Evolutionary conservation across 495 filamentous ascomycete species (phyloP).

Genomic region (Pseudomonodictys pantanalensis): DNA sequence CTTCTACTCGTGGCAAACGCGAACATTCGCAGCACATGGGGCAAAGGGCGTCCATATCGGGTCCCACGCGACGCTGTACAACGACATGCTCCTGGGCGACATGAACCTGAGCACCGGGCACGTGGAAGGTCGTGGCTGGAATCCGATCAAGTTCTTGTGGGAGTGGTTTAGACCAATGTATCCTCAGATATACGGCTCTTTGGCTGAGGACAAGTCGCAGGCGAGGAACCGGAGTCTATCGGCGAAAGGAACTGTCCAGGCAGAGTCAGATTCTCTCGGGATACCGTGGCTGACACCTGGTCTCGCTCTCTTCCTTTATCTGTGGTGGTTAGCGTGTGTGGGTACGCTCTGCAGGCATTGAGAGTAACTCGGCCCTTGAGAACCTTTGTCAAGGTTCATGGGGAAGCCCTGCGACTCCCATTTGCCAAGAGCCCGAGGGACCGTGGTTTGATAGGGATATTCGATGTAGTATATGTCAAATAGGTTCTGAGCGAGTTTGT

Average conservation of each 20-base stretch:
- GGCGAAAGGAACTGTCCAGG: background rate
- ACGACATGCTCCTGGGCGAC: slow-evolving; percentile 3
- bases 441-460: too few species aligned
- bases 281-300: too few species aligned
- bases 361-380: too few species aligned
- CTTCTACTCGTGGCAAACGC: slow-evolving; percentile 10
- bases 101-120: slow-evolving; percentile 5
- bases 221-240: background rate
- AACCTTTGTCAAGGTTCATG: too few species aligned
- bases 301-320: too few species aligned
- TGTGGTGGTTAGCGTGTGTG: too few species aligned
- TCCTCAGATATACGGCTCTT: slow-evolving; percentile 5
- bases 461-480: too few species aligned
- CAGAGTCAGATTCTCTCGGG: too few species aligned
- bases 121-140: background rate
- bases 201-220: background rate
- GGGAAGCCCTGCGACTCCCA: too few species aligned
- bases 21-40: slow-evolving; percentile 4
- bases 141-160: background rate
- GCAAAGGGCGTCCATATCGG: slow-evolving; percentile 16
- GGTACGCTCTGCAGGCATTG: too few species aligned
- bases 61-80: slow-evolving; percentile 7
- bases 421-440: too few species aligned
- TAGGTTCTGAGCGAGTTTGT: too few species aligned
- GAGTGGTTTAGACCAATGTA: slow-evolving; percentile 18